Percentiles rank a stretch among this genome's conserved stretches.
Evolutionary conservation across 768 basidiomycete genomes (phyloP).

Genomic region (Leccinum longicurvipes): DNA sequence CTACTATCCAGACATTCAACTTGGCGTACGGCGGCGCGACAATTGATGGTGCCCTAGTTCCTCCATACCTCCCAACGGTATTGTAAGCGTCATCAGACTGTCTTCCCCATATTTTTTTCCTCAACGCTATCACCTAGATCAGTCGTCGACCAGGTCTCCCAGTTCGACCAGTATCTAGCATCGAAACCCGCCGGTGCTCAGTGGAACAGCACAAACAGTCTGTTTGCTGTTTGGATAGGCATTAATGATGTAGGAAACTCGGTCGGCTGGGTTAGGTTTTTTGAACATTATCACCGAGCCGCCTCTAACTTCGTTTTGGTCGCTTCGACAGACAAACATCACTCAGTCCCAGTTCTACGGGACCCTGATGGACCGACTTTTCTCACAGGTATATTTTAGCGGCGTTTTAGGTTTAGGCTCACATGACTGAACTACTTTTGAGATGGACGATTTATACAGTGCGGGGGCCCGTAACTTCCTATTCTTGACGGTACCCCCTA

Average conservation of each 20-base stretch:
- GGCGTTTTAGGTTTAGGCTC: not conserved
- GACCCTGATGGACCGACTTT: constrained; percentile 23
- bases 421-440: not conserved
- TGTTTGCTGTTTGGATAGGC: constrained; percentile 71
- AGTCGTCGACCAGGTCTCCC: constrained; percentile 53
- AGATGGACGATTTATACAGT: constrained; percentile 23
- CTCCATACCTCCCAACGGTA: constrained; percentile 49
- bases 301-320: not conserved
- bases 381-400: constrained; percentile 23
- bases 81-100: constrained; percentile 38
- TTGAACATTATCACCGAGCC: not conserved
- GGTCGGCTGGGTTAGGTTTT: constrained; percentile 17
- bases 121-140: constrained; percentile 11
- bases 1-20: constrained; percentile 49
- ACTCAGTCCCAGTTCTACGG: constrained; percentile 23
- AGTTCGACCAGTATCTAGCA: constrained; percentile 48
- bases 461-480: constrained; percentile 58
- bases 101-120: not conserved
- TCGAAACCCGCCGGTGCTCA: constrained; percentile 47
- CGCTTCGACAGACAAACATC: constrained; percentile 20
- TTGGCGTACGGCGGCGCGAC: constrained; percentile 68
- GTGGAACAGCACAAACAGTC: constrained; percentile 54
- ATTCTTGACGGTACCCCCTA: constrained; percentile 60
- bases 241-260: constrained; percentile 55
- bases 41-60: constrained; percentile 55